Evolutionary conservation across 2,329 filamentous ascomycete genomes (phyloP).

Genomic region (Fusarium metavorans): DNA sequence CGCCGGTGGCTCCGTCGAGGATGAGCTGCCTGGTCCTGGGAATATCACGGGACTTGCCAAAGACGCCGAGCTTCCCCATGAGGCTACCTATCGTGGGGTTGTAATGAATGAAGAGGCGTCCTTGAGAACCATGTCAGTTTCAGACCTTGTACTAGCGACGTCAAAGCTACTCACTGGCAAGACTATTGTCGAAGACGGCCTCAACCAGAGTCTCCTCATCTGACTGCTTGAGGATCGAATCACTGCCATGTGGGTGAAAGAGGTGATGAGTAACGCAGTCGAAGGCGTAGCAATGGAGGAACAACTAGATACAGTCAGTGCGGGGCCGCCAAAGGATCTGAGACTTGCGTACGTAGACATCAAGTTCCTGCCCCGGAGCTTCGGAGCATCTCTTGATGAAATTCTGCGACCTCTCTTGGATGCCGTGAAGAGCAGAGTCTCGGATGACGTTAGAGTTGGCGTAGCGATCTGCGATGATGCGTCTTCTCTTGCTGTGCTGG

Average conservation of each 20-base stretch:
- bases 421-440: conserved; percentile 12
- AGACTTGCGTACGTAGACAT: conserved; percentile 21
- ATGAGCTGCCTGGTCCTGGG: conserved; percentile 9
- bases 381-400: conserved; percentile 21
- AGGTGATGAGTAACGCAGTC: conserved; percentile 28
- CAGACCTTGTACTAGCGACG: rapidly evolving
- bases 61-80: conserved; percentile 16
- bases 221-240: conserved; percentile 14
- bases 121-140: neutral
- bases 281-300: conserved; percentile 31
- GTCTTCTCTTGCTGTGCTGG: conserved; percentile 28
- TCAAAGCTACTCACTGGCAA: conserved; percentile 10
- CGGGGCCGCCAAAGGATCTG: rapidly evolving
- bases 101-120: conserved; percentile 19
- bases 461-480: conserved; percentile 32
- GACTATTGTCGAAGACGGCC: conserved; percentile 24
- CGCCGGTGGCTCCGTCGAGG: conserved; percentile 10
- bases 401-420: conserved; percentile 25
- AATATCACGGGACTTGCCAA: conserved; percentile 23
- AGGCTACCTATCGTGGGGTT: conserved; percentile 3
- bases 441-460: conserved; percentile 30
- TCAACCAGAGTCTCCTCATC: conserved; percentile 27
- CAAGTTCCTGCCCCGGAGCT: conserved; percentile 12
- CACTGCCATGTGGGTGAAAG: conserved; percentile 30
- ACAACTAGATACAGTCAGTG: neutral